Evolutionary conservation across 208 protist species (phyloP).

Genomic region (Trypanosomatidae sp.): DNA sequence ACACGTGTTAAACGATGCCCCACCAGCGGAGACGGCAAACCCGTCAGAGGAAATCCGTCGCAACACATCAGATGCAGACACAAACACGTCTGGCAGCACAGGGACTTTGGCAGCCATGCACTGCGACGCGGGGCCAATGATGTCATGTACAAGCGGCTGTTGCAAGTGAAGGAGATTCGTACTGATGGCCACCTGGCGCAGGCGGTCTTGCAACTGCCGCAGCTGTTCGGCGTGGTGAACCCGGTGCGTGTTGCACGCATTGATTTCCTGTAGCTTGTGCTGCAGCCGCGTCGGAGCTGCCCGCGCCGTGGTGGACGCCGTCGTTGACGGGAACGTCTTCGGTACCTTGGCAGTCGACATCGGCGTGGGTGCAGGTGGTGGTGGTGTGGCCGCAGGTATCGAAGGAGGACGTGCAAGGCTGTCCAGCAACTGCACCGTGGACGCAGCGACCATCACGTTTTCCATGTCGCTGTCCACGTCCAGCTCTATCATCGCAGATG

Average conservation of each 20-base stretch:
- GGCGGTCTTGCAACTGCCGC: constrained; percentile 14
- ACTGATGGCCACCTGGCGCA: constrained; percentile 42
- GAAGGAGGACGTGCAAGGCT: not conserved
- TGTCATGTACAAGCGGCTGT: constrained; percentile 46
- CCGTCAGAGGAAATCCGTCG: not conserved
- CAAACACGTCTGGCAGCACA: constrained; percentile 65
- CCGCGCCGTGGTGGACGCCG: not conserved
- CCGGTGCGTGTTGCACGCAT: constrained; percentile 38
- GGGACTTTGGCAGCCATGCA: constrained; percentile 57
- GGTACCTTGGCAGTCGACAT: constrained; percentile 8
- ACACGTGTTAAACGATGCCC: constrained; percentile 1
- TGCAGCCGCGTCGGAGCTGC: constrained; percentile 18
- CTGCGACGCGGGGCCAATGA: constrained; percentile 47
- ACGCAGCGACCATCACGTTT: constrained; percentile 4
- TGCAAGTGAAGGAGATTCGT: constrained; percentile 39
- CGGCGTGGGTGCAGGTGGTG: not conserved
- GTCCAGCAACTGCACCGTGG: not conserved
- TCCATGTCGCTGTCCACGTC: constrained; percentile 8
- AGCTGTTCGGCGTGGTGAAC: constrained; percentile 34
- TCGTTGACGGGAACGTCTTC: not conserved
- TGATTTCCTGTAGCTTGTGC: constrained; percentile 41
- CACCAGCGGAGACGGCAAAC: not conserved
- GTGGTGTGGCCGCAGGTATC: not conserved
- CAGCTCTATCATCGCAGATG: not conserved
- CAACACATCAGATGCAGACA: constrained; percentile 5